These are phyloP conservation scores for Fusarium luffae DNA, from an alignment of 2,329 filamentous ascomycete genomes.

Conservation along the genomic window DNA sequence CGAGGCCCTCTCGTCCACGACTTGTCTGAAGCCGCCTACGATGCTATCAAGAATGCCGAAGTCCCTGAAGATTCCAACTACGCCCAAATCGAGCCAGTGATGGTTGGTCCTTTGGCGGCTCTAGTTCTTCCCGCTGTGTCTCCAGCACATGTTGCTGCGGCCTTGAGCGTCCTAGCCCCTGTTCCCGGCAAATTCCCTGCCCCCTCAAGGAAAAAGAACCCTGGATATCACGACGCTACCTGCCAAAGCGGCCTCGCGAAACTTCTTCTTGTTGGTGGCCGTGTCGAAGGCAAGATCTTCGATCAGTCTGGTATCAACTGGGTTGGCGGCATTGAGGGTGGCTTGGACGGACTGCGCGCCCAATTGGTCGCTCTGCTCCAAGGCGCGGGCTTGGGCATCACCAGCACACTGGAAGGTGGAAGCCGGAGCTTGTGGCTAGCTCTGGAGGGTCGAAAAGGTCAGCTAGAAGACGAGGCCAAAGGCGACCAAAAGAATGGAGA, in stretches of 20 bases:
- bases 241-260: constrained; percentile 89
- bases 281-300: constrained; percentile 87
- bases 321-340: constrained; percentile 81
- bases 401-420: constrained; percentile 81
- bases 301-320: constrained; percentile 75
- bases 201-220: constrained; percentile 78
- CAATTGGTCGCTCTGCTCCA: constrained; percentile 87
- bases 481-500: constrained; percentile 30
- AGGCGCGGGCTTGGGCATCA: constrained; percentile 80
- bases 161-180: constrained; percentile 81
- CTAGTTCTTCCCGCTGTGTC: constrained; percentile 85
- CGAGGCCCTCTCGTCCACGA: constrained; percentile 59
- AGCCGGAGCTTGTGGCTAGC: constrained; percentile 87
- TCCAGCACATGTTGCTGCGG: constrained; percentile 84
- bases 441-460: constrained; percentile 81
- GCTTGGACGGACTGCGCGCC: constrained; percentile 80
- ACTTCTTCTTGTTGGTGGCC: constrained; percentile 84
- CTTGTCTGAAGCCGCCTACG: constrained; percentile 64
- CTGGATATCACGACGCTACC: constrained; percentile 81
- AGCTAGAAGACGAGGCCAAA: constrained; percentile 73
- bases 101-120: constrained; percentile 83
- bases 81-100: constrained; percentile 75
- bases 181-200: constrained; percentile 78
- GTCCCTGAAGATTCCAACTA: constrained; percentile 57
- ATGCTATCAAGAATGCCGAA: constrained; percentile 56